phyloP scores from a whole-genome alignment of 2,329 filamentous ascomycete species.

The Colletotrichum zoysiae region DNA sequence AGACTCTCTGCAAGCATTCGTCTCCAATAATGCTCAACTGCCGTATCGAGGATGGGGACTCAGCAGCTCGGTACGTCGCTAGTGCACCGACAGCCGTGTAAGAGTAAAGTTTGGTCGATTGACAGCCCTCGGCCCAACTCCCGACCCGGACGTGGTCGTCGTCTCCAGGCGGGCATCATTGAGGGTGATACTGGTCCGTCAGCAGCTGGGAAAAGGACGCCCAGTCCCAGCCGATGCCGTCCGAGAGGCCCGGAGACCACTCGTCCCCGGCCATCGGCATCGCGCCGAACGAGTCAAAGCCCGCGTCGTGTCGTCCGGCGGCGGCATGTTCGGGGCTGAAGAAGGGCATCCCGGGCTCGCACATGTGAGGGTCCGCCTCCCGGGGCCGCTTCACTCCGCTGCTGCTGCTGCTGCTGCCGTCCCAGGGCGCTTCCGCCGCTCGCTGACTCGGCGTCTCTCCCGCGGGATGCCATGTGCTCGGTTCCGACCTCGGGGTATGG shows the following conservation, averaged over 20 bases:
- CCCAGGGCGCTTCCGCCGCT: background rate
- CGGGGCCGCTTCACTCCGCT: background rate
- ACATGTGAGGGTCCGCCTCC: background rate
- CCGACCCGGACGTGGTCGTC: background rate
- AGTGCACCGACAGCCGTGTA: too few species aligned
- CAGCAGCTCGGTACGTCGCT: too few species aligned
- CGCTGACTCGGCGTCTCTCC: background rate
- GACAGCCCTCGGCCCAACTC: too few species aligned
- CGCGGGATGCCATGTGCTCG: background rate
- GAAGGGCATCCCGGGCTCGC: background rate
- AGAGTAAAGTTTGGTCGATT: background rate
- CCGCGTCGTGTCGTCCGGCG: background rate
- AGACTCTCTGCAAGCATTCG: too few species aligned
- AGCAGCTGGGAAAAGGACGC: conserved; percentile 30
- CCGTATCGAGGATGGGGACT: background rate
- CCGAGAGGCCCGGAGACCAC: conserved; percentile 31
- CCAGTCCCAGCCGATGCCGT: conserved; percentile 36
- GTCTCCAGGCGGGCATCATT: background rate
- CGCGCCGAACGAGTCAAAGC: conserved; percentile 11
- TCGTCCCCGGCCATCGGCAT: conserved; percentile 17
- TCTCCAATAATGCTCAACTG: background rate
- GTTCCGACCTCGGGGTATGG: background rate
- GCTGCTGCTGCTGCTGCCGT: background rate
- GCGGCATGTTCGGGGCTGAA: conserved; percentile 3
- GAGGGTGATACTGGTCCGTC: background rate